Percentiles rank a stretch among this genome's conserved stretches.
Evolutionary conservation across 352 stramenopile genomes (phyloP).

Genomic region (Pelagophyceae sp.): DNA sequence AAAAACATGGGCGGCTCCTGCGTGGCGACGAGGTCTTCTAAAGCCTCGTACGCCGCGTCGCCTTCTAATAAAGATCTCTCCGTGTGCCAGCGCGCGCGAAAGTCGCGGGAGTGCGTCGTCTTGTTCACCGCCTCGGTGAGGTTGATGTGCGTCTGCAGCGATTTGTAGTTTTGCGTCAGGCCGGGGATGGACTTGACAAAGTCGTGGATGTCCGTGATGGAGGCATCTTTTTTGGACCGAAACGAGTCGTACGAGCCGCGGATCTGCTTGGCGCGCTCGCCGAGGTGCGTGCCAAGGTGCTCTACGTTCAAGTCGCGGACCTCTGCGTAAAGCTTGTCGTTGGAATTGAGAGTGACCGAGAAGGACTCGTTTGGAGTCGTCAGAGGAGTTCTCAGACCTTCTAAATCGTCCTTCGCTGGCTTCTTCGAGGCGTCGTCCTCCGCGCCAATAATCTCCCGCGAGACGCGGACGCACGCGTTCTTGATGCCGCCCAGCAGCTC

Average conservation of each 20-base stretch:
- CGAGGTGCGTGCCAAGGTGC: constrained; percentile 84
- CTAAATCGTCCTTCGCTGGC: constrained; percentile 20
- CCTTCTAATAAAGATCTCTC: constrained; percentile 90
- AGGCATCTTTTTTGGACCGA: constrained; percentile 82
- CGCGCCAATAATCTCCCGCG: constrained; percentile 16
- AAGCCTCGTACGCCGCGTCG: constrained; percentile 44
- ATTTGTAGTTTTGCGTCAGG: constrained; percentile 80
- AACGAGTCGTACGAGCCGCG: constrained; percentile 83
- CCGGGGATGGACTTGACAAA: constrained; percentile 95
- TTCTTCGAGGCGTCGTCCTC: constrained; percentile 28
- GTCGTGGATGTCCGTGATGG: constrained; percentile 92
- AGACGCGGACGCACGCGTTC: constrained; percentile 49
- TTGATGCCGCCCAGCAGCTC: constrained; percentile 83
- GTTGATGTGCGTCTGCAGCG: constrained; percentile 93
- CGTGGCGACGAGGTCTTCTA: neutral
- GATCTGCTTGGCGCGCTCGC: constrained; percentile 87
- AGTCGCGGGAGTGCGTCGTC: constrained; percentile 77
- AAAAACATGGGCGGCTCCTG: constrained; percentile 70
- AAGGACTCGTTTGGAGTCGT: no score
- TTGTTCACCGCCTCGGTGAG: constrained; percentile 88
- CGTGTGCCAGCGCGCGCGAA: constrained; percentile 84
- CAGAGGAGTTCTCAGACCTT: no score
- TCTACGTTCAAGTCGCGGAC: constrained; percentile 92
- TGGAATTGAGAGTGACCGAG: constrained; percentile 78
- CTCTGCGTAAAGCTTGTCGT: constrained; percentile 86